Percentiles rank a stretch among this genome's conserved stretches.
phyloP scores from a whole-genome alignment of 2,329 filamentous ascomycete species.

The Fusarium tjaetaba region DNA sequence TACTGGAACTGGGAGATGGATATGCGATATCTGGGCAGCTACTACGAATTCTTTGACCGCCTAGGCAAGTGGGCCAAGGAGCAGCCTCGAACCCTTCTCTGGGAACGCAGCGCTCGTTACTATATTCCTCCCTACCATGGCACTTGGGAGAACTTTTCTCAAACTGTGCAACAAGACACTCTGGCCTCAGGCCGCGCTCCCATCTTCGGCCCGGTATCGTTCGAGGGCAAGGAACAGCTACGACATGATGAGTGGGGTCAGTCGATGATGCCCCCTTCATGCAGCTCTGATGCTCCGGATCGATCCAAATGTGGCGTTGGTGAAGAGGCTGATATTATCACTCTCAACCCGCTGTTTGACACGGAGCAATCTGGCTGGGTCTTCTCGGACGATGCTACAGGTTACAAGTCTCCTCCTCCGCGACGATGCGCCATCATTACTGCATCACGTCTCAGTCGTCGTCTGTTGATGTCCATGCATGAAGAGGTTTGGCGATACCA shows the following conservation, averaged over 20 bases:
- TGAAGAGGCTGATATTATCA: constrained; percentile 80
- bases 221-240: constrained; percentile 58
- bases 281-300: constrained; percentile 61
- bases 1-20: constrained; percentile 80
- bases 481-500: constrained; percentile 73
- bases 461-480: constrained; percentile 77
- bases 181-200: constrained; percentile 60
- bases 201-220: constrained; percentile 74
- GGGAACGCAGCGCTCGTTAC: constrained; percentile 81
- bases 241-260: constrained; percentile 63
- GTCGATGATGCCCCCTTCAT: constrained; percentile 64
- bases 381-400: constrained; percentile 74
- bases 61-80: constrained; percentile 72
- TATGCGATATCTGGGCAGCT: constrained; percentile 71
- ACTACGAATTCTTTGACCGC: constrained; percentile 78
- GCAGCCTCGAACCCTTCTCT: constrained; percentile 77
- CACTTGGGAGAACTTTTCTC: constrained; percentile 76
- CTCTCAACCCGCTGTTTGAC: constrained; percentile 81
- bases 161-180: constrained; percentile 71
- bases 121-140: constrained; percentile 78
- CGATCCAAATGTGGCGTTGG: constrained; percentile 69
- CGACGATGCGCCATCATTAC: constrained; percentile 78
- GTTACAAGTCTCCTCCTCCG: constrained; percentile 72
- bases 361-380: constrained; percentile 77
- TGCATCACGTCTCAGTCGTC: constrained; percentile 72